Conservation (phyloP, 1,284 basidiomycete genomes). For the Ustilago crameri region DNA sequence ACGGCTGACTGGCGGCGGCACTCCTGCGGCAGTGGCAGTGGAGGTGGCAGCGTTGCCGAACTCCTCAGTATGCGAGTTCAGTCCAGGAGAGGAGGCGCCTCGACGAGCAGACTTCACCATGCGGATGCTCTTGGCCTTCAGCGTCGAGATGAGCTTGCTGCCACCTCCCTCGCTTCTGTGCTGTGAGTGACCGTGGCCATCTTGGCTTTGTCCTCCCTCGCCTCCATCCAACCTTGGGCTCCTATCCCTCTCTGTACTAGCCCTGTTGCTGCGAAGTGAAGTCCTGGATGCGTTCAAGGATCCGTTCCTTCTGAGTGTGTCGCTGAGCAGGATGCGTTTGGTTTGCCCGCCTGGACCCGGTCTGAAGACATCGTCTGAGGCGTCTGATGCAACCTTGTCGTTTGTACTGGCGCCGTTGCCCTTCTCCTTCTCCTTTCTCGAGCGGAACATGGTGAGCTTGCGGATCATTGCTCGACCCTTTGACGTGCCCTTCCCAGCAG, state of each 20-base stretch:
- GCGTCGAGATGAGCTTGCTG: conserved; percentile 37
- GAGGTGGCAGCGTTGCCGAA: conserved; percentile 1
- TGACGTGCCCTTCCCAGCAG: conserved; percentile 30
- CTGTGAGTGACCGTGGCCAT: conserved; percentile 11
- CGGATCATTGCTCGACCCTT: conserved; percentile 61
- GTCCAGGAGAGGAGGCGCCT: conserved; percentile 22
- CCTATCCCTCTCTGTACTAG: conserved; percentile 12
- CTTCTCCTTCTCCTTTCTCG: conserved; percentile 28
- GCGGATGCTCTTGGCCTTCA: conserved; percentile 40
- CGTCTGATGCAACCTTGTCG: conserved; percentile 2
- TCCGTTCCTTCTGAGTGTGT: conserved; percentile 28
- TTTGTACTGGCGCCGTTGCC: conserved; percentile 6
- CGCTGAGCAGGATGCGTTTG: conserved; percentile 49
- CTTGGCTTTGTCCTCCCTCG: not conserved
- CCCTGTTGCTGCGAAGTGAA: conserved; percentile 19
- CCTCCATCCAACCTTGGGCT: conserved; percentile 1
- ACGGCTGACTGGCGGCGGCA: not conserved
- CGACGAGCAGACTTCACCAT: conserved; percentile 38
- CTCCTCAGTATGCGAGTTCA: conserved; percentile 16
- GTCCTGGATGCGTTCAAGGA: conserved; percentile 17
- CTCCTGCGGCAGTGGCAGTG: not conserved
- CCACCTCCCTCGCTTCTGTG: conserved; percentile 34
- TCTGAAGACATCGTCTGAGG: conserved; percentile 46
- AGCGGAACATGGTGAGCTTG: conserved; percentile 63
- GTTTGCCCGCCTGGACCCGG: conserved; percentile 53